Evolutionary conservation across 306 rosid species (phyloP).

Genomic region (Amphicarpaea edgeworthii): DNA sequence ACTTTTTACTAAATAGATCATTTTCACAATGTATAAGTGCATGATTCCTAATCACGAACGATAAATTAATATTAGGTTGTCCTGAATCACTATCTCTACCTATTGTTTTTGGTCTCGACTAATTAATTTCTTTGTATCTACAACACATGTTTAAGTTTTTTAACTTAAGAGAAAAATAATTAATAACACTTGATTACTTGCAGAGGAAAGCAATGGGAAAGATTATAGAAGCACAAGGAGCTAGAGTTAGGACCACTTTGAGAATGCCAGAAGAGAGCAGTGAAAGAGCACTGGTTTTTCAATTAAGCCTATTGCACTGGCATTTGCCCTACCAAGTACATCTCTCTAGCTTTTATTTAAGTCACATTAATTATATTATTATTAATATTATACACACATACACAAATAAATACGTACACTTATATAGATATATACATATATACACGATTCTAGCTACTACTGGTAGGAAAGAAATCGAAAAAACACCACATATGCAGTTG

Average conservation of each 20-base stretch:
- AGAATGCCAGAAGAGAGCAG: constrained; percentile 30
- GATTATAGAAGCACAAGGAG: constrained; percentile 49
- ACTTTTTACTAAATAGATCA: no score
- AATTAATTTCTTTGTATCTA: no score
- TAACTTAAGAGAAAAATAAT: no score
- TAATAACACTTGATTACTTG: no score
- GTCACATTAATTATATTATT: no score
- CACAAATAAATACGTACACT: neutral
- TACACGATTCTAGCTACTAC: neutral
- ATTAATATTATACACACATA: neutral
- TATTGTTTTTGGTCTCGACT: no score
- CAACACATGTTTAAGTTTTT: no score
- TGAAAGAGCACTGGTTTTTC: constrained; percentile 34
- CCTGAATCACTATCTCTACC: no score
- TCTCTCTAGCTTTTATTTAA: constrained; percentile 28
- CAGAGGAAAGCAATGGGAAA: constrained; percentile 44
- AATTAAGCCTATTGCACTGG: constrained; percentile 39
- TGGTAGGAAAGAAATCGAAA: constrained; percentile 26
- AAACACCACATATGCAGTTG: constrained; percentile 7
- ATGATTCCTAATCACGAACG: no score
- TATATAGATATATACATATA: neutral
- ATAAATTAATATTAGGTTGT: no score
- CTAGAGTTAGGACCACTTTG: constrained; percentile 54
- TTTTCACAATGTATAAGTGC: no score
- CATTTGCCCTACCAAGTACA: constrained; percentile 50